Base-by-base conservation (phyloP, 2,329 filamentous ascomycete species). In the Neonectria hederae region DNA sequence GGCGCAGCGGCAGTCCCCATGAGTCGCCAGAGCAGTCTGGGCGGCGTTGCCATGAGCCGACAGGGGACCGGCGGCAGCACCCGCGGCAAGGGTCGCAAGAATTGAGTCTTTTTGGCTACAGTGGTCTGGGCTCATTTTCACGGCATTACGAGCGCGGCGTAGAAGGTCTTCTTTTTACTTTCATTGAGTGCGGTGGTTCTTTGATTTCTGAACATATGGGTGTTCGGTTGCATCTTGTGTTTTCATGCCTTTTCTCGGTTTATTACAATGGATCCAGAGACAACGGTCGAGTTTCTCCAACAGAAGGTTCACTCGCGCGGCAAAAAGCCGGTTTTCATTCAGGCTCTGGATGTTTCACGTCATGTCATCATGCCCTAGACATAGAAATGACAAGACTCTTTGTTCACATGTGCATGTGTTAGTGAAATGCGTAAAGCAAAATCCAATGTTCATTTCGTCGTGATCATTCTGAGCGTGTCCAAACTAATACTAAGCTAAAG, bases 21-120 rank as follows among this genome's bases (percentile, higher is more conserved):
- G 83, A 87, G 85, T 70, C 83, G 84, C 40, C 84, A 85, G 74
- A 87, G 83, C 76, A 87, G 84, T 58, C 78, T 83, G 4, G 84
- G 85, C 24, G 86, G 86, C 45, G 83, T 83, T 32, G 79, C 84
- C 13, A 88, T 88, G 86, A 88, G 85, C 67, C 80, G 86, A 22
- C 83, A 85, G 71, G 83, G 83, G 30, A 84, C 82, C 54, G 78
- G 80, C 24, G 80, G 82, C 48, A 86, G 84, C 66, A 82, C 81
- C 22, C 80, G 85, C 55, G 85, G 84, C 53, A 82, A 82, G 72
- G 75, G 78, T 54, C 77, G 80, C 55, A 79, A 80, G 71, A 76
- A 73, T 55, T 78, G 54, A 72, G 62, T 45, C 14, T 2, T 24
- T 43, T 24, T 45, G 60, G 21, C 56, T 14, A 55, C 45, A 52